phyloP scores from a whole-genome alignment of 1,284 basidiomycete species.

The Wallemia mellicola region DNA sequence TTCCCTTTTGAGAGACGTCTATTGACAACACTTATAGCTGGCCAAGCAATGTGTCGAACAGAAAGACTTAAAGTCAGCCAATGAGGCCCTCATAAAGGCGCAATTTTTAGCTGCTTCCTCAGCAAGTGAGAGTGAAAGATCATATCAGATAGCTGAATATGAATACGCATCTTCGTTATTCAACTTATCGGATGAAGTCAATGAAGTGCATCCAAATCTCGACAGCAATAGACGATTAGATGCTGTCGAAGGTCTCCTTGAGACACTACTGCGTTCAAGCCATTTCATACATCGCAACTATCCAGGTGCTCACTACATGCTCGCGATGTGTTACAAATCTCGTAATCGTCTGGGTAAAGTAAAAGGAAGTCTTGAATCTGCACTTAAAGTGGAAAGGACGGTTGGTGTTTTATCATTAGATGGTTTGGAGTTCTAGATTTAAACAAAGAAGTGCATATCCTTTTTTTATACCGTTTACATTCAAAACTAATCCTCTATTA shows the following conservation, averaged over 20 bases:
- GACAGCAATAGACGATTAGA: background rate
- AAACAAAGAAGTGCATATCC: background rate
- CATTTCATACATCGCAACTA: background rate
- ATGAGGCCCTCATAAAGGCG: background rate
- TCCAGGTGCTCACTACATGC: background rate
- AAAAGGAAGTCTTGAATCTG: background rate
- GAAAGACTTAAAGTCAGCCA: background rate
- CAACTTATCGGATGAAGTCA: background rate
- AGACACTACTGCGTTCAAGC: background rate
- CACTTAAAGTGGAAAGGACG: background rate
- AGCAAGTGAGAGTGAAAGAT: background rate
- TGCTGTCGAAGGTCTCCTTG: background rate
- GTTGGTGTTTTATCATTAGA: background rate
- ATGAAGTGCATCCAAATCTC: background rate
- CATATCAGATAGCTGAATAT: background rate
- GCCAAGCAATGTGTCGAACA: background rate
- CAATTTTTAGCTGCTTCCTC: background rate
- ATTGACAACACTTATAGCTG: too few relatives aligned
- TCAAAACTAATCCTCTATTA: too few relatives aligned
- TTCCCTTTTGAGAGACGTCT: too few relatives aligned
- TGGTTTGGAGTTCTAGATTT: background rate
- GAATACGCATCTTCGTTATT: background rate
- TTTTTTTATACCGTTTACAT: too few relatives aligned
- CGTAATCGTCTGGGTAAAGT: background rate
- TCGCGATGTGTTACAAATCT: background rate